Base-by-base conservation (phyloP, 1,284 basidiomycete genomes). In the Pseudozyma thailandica region DNA sequence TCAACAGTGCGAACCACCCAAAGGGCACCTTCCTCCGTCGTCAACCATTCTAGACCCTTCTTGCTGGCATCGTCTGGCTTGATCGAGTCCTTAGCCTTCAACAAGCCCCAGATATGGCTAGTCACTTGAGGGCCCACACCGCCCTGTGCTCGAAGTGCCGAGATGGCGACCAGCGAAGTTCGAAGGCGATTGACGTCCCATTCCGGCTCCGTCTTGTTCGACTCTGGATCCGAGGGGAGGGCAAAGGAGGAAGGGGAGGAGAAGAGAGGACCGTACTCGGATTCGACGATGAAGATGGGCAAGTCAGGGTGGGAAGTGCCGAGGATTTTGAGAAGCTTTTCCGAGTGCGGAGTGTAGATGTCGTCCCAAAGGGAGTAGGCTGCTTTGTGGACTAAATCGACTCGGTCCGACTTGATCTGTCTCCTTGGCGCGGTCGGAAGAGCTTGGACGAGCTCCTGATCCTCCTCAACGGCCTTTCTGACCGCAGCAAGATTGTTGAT, bases 1-100 rank as follows among this genome's bases (percentile, higher is more conserved):
- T 98, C 95, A 35, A 95, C 89, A 46, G 89, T 90, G 79, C 90
- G 88, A 70, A 98, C 85, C 37, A 95, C 90, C 95, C 95, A 98
- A 83, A 90, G 89, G 26, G 91, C 89, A 30, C 95, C 95, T 83
- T 94, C 91, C 81, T 96, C 93, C 49, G 88, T 91, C 23, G 90
- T 87, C 31, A 98, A 87, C 91, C 92, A 98, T 28, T 79, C 72
- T 45, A 76, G 64, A 77, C 94, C 93, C 75, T 88, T 90, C 13
- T 84, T 84, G 60, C 76, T 55, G 6, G 84, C 62, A 37, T 73
- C 86, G 63, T 85, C 88, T 3, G 58, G 51, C n/a, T 57, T 63
- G 35, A 75, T 74, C 41, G 69, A 65, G 18, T 69, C 62, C 28
- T 51, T 56, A 5, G 92, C 92, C 82, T 94, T 94, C 72, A 94